Evolutionary conservation across 2,329 filamentous ascomycete genomes (phyloP).

Genomic region (Ophiobolus disseminans): DNA sequence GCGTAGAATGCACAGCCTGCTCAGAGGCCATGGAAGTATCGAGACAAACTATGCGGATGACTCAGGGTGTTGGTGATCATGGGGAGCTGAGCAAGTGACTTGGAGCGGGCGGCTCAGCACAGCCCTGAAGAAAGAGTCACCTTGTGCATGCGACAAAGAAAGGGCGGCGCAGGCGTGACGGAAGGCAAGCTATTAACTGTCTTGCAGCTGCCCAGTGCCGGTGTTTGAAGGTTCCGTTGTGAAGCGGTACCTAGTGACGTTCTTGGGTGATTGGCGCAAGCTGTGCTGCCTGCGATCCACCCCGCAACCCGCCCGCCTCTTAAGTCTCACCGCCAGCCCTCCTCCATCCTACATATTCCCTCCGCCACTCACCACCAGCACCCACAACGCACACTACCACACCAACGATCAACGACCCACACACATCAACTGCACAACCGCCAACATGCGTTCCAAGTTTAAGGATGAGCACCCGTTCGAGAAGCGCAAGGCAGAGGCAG

Average conservation of each 20-base stretch:
- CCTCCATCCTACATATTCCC: slow-evolving; percentile 34
- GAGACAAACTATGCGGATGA: slow-evolving; percentile 19
- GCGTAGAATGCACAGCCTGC: no score
- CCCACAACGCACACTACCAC: slow-evolving; percentile 5
- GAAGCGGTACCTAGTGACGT: slow-evolving; percentile 17
- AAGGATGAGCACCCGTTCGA: slow-evolving; percentile 99
- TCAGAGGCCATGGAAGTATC: background rate
- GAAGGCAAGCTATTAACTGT: slow-evolving; percentile 14
- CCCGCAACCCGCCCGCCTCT: no score
- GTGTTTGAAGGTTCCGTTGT: slow-evolving; percentile 12
- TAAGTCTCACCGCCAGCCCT: slow-evolving; percentile 44
- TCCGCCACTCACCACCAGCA: slow-evolving; percentile 29
- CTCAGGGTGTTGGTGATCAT: slow-evolving; percentile 33
- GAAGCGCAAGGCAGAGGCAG: slow-evolving; percentile 99
- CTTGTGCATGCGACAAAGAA: slow-evolving; percentile 14
- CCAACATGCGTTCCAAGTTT: slow-evolving; percentile 94
- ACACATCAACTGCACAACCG: slow-evolving; percentile 16
- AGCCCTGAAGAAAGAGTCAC: slow-evolving; percentile 40
- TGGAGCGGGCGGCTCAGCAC: slow-evolving; percentile 32
- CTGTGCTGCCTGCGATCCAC: slow-evolving; percentile 30
- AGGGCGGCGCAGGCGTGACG: slow-evolving; percentile 30
- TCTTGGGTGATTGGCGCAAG: slow-evolving; percentile 11
- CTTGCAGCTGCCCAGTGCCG: slow-evolving; percentile 17
- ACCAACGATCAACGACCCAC: slow-evolving; percentile 10
- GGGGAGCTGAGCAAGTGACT: slow-evolving; percentile 40